Evolutionary conservation across 2,329 filamentous ascomycete species (phyloP).

Genomic region (Clarireedia hainanense): DNA sequence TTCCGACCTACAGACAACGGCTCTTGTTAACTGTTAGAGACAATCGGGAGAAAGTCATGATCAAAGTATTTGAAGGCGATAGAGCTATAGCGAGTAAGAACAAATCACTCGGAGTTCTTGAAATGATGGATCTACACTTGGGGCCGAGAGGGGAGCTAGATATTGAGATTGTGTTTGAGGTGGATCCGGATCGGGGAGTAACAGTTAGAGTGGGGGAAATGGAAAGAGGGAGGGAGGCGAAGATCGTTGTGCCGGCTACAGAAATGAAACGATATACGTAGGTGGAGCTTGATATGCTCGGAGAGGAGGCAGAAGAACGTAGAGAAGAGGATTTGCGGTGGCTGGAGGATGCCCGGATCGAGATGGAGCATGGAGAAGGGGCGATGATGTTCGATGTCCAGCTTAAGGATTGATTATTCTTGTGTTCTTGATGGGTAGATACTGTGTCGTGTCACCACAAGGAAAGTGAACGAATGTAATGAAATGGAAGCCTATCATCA

Average conservation of each 20-base stretch:
- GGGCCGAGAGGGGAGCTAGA: slow-evolving; percentile 10
- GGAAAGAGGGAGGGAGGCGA: not conserved
- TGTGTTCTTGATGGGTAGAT: no score
- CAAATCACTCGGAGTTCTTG: slow-evolving; percentile 62
- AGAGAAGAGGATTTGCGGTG: no score
- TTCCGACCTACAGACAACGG: slow-evolving; percentile 2
- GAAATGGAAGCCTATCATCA: no score
- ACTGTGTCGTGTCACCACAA: no score
- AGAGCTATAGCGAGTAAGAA: slow-evolving; percentile 65
- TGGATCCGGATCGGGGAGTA: slow-evolving; percentile 16
- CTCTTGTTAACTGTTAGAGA: slow-evolving; percentile 50
- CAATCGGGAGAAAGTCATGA: slow-evolving; percentile 51
- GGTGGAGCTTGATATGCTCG: not conserved
- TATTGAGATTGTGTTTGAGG: slow-evolving; percentile 15
- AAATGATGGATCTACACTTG: slow-evolving; percentile 54
- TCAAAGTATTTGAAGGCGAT: slow-evolving; percentile 61
- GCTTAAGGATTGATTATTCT: no score
- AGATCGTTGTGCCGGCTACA: not conserved
- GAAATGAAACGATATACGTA: not conserved
- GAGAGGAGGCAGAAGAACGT: no score
- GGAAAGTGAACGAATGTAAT: no score
- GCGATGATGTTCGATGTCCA: no score
- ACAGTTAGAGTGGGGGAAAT: not conserved
- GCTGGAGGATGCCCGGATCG: no score
- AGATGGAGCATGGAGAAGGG: no score